Conservation (phyloP, 306 rosid genomes). For the Prunus mira region DNA sequence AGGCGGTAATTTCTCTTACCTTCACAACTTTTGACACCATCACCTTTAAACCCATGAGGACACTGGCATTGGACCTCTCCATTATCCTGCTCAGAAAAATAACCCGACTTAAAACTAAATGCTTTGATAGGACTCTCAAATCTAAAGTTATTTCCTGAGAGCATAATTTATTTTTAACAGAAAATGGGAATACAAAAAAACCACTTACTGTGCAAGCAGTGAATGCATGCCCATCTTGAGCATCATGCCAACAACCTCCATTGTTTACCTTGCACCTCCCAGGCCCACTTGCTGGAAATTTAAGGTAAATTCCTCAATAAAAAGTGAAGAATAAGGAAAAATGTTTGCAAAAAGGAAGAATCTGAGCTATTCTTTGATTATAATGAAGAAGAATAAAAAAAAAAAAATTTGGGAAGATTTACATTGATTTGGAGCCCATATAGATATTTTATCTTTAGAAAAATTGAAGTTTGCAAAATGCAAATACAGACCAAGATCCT, state of each 20-base stretch:
- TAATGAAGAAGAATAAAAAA: not conserved
- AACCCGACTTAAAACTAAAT: conserved; percentile 6
- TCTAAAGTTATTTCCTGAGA: conserved; percentile 2
- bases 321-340: conserved; percentile 3
- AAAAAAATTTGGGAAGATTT: not conserved
- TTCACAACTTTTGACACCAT: conserved; percentile 79
- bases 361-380: not conserved
- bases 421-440: not conserved
- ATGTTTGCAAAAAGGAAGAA: not conserved
- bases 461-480: not conserved
- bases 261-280: conserved; percentile 94
- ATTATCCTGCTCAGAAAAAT: conserved; percentile 59
- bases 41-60: conserved; percentile 89
- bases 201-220: conserved; percentile 85
- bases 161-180: not conserved
- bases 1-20: conserved; percentile 49
- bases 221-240: conserved; percentile 72
- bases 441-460: not conserved
- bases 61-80: conserved; percentile 77
- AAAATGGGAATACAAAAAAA: conserved; percentile 9
- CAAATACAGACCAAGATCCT: not conserved
- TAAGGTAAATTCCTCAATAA: conserved; percentile 26
- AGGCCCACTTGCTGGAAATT: conserved; percentile 89
- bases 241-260: conserved; percentile 98
- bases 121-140: not conserved